A percentile compares a stretch with the other conserved stretches of the same genome.
These are phyloP conservation scores for Tricholoma matsutake DNA, from an alignment of 768 basidiomycete genomes.

Conservation along the genomic window DNA sequence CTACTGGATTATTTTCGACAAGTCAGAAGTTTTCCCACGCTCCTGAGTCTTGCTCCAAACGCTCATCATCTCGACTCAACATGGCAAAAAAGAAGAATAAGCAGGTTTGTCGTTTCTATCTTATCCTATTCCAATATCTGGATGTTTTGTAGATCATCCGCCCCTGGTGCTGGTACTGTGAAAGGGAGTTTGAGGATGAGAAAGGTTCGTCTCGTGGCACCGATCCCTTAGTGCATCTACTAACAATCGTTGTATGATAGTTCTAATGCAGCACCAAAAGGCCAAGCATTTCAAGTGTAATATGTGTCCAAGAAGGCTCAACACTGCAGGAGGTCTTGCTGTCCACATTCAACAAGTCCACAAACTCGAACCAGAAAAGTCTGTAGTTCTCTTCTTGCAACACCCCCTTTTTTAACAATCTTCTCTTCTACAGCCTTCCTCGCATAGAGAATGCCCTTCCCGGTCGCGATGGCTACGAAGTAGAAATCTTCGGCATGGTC, in stretches of 20 bases:
- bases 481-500: slow-evolving; percentile 99
- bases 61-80: slow-evolving; percentile 5
- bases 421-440: slow-evolving; percentile 46
- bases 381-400: slow-evolving; percentile 18
- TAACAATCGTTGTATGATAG: slow-evolving; percentile 36
- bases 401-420: slow-evolving; percentile 1
- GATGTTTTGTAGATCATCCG: slow-evolving; percentile 58
- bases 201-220: slow-evolving; percentile 60
- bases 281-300: slow-evolving; percentile 99
- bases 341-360: slow-evolving; percentile 99
- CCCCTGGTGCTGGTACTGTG: slow-evolving; percentile 99
- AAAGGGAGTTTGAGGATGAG: slow-evolving; percentile 99
- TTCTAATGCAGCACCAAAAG: slow-evolving; percentile 99
- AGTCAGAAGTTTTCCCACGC: not conserved
- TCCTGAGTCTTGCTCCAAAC: not conserved
- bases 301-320: slow-evolving; percentile 91
- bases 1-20: too few relatives aligned
- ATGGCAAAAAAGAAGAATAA: slow-evolving; percentile 66
- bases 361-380: slow-evolving; percentile 97
- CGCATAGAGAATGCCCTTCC: slow-evolving; percentile 96
- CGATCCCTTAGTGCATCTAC: not conserved
- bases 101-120: slow-evolving; percentile 34
- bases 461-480: slow-evolving; percentile 95
- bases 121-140: not conserved
- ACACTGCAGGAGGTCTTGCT: slow-evolving; percentile 95